Conservation (phyloP, 75 land plant species). For the Sequoiadendron giganteum region DNA sequence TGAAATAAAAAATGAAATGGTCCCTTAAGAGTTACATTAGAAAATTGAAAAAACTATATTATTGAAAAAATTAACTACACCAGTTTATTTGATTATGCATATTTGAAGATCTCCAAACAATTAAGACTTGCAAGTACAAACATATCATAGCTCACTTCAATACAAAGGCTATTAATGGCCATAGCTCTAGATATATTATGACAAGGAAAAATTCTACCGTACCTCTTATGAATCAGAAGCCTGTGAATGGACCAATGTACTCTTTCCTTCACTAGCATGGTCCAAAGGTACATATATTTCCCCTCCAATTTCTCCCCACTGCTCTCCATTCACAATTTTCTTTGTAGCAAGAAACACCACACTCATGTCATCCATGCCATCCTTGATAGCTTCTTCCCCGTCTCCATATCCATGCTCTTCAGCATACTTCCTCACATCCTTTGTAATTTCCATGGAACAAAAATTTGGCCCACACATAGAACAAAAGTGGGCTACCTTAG, state of each 20-base stretch:
- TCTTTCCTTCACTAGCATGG: background rate
- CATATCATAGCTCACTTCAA: background rate
- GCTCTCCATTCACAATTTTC: slow-evolving; percentile 97
- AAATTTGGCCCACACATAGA: slow-evolving; percentile 99
- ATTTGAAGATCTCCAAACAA: background rate
- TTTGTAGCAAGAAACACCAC: slow-evolving; percentile 85
- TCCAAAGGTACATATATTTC: slow-evolving; percentile 89
- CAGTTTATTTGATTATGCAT: background rate
- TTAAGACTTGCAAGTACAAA: background rate
- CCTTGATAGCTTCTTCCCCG: slow-evolving; percentile 81
- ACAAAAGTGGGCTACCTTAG: slow-evolving; percentile 98
- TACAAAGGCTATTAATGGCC: background rate
- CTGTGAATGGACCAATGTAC: background rate
- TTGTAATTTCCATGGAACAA: slow-evolving; percentile 98
- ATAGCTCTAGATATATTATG: background rate
- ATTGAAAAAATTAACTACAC: background rate
- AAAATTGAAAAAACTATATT: background rate
- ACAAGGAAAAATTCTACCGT: background rate
- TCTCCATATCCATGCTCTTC: slow-evolving; percentile 97
- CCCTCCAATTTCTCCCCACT: slow-evolving; percentile 96
- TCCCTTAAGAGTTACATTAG: background rate
- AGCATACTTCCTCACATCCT: slow-evolving; percentile 96
- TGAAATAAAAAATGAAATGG: background rate
- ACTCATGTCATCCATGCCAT: slow-evolving; percentile 96
- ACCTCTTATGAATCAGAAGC: background rate